Evolutionary conservation across 208 protist species (phyloP).

Genomic region (Vickermania spadyakhi): DNA sequence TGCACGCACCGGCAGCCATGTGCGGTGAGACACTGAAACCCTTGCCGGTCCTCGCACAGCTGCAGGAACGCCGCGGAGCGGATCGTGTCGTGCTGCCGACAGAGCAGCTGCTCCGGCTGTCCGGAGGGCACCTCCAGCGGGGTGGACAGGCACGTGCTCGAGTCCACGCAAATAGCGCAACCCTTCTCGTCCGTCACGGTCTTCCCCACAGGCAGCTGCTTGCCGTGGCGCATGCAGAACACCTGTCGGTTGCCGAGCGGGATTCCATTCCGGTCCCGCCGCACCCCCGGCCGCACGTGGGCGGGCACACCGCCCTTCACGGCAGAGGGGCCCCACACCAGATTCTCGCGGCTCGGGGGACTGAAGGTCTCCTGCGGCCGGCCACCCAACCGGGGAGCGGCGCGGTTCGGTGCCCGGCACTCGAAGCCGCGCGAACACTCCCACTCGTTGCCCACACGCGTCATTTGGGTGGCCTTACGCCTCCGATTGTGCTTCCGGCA

Average conservation of each 20-base stretch:
- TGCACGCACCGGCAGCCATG: conserved; percentile 61
- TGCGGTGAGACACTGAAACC: conserved; percentile 55
- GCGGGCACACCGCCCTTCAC: not conserved
- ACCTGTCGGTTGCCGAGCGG: conserved; percentile 21
- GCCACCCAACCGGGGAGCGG: not conserved
- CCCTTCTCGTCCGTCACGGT: conserved; percentile 59
- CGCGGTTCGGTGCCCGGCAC: conserved; percentile 16
- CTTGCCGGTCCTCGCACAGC: conserved; percentile 34
- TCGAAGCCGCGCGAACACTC: conserved; percentile 47
- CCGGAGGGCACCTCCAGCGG: conserved; percentile 52
- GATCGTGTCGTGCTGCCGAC: conserved; percentile 61
- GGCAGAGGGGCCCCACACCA: conserved; percentile 2
- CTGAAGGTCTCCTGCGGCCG: conserved; percentile 7
- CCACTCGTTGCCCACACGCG: conserved; percentile 65
- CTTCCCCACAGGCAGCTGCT: conserved; percentile 36
- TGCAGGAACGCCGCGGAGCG: conserved; percentile 69
- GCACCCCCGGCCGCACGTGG: not conserved
- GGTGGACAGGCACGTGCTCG: conserved; percentile 60
- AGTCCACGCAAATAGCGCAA: conserved; percentile 70
- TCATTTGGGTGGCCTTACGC: conserved; percentile 54
- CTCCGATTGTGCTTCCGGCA: conserved; percentile 63
- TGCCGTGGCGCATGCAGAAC: conserved; percentile 79
- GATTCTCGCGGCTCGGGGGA: not conserved
- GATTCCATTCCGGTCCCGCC: not conserved
- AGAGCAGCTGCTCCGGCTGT: conserved; percentile 27